Conservation (phyloP, 2,329 filamentous ascomycete species). For the Colletotrichum gigasporum region DNA sequence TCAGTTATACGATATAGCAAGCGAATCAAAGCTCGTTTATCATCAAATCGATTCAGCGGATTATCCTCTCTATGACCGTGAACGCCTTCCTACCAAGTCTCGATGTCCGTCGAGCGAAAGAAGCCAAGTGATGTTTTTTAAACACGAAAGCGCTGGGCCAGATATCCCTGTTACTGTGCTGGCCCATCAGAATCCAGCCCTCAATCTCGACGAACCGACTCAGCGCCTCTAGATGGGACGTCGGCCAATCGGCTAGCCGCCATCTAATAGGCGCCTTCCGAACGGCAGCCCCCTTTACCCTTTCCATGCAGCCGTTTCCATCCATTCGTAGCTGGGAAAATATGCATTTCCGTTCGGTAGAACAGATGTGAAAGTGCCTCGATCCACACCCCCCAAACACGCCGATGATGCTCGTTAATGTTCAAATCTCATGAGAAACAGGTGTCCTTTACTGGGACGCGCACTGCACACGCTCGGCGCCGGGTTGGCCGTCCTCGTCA, state of each 20-base stretch:
- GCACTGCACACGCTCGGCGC: conserved; percentile 85
- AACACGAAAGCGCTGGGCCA: conserved; percentile 26
- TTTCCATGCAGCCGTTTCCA: conserved; percentile 32
- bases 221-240: conserved; percentile 21
- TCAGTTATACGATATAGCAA: neutral
- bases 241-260: conserved; percentile 4
- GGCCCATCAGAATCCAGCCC: conserved; percentile 19
- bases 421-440: conserved; percentile 14
- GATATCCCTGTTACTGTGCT: conserved; percentile 21
- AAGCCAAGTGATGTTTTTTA: conserved; percentile 23
- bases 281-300: neutral
- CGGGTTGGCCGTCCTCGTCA: conserved; percentile 78
- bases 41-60: conserved; percentile 32
- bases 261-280: neutral
- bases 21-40: neutral
- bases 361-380: conserved; percentile 30
- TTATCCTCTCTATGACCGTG: conserved; percentile 31
- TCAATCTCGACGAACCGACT: conserved; percentile 29
- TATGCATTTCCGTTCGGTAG: conserved; percentile 27
- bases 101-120: conserved; percentile 32
- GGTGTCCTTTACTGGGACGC: conserved; percentile 77
- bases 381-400: conserved; percentile 34
- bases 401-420: conserved; percentile 33
- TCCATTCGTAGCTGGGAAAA: conserved; percentile 30
- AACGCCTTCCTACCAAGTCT: conserved; percentile 33